Base-by-base conservation (phyloP, 2,329 filamentous ascomycete species). In the Fusarium avenaceum region DNA sequence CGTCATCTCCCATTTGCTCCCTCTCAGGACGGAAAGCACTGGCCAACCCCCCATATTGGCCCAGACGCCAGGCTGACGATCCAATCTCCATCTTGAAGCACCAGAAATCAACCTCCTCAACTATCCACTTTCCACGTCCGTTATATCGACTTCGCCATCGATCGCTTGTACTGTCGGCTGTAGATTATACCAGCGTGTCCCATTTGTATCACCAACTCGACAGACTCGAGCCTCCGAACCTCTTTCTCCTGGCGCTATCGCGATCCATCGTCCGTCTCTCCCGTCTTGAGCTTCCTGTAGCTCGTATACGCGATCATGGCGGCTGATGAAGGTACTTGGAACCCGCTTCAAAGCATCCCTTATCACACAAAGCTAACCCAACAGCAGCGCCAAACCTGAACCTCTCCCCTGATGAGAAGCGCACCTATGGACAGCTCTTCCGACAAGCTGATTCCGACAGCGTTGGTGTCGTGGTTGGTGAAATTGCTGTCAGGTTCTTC, bases 401-500 rank as follows among this genome's bases (percentile, higher is more conserved):
- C 82, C 88, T 98, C 70, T 92, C 90, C 30, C 83, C 92, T 48
- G 94, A 98, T 72, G 96, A 99, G 86, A 97, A 97, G 83, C 92
- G 93, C 79, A 89, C 92, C 62, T 99, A 96, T 80, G 93, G 92
- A 73, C 93, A 96, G 80, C 90, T 99, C 67, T 97, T 99, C 82
- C 90, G 92, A 79, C 91, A 94, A 75, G 96, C 96, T 71, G 96
- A 99, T 80, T 92, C 91, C 62, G 96, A 97, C 74, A 92, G 89
- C 77, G 90, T 97, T 59, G 94, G 94, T 57, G 94, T 98, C 69
- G 93, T 99, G 33, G 97, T 96, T 19, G 96, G 96, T 80, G 96
- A 99, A 80, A 87, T 96, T 65, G 96, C 96, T 61, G 94, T 99
- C 79, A 93, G 94, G 78, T 98, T 99, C 84, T 99, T 99, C 77